Percentiles rank a stretch among this genome's conserved stretches.
Evolutionary conservation across 1,284 basidiomycete species (phyloP).

Genomic region (Termitomyces sp.): DNA sequence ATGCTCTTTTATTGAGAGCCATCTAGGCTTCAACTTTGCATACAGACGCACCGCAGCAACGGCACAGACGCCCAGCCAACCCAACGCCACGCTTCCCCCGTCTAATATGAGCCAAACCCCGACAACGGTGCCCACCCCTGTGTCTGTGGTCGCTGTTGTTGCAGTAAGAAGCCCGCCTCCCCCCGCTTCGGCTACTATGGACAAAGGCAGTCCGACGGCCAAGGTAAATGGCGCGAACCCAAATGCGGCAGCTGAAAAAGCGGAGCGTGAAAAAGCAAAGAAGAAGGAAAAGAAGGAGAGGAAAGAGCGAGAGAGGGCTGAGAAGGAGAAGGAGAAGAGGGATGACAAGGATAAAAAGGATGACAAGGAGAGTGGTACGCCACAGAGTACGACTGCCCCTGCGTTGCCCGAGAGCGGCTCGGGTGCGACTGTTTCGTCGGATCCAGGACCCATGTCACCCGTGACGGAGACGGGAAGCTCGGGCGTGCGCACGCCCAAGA

Average conservation of each 20-base stretch:
- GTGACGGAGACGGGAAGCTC: conserved; percentile 49
- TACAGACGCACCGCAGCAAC: conserved; percentile 70
- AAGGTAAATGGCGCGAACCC: conserved; percentile 37
- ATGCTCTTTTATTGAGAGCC: conserved; percentile 1
- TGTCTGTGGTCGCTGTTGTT: conserved; percentile 24
- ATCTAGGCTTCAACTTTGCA: conserved; percentile 89
- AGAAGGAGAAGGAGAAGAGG: conserved; percentile 26
- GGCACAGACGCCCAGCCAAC: conserved; percentile 28
- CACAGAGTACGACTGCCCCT: conserved; percentile 16
- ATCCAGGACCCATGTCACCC: conserved; percentile 36
- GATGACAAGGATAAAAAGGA: conserved; percentile 15
- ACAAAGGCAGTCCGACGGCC: conserved; percentile 23
- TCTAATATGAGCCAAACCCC: conserved; percentile 18
- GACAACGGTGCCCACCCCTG: conserved; percentile 34
- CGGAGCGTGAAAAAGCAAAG: conserved; percentile 49
- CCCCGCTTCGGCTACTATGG: conserved; percentile 8
- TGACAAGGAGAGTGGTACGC: conserved; percentile 17
- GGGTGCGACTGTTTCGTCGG: conserved; percentile 16
- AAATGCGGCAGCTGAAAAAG: conserved; percentile 27
- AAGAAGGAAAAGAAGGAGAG: conserved; percentile 56
- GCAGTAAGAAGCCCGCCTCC: conserved; percentile 18
- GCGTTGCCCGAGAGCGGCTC: conserved; percentile 15
- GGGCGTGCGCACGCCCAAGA: conserved; percentile 63
- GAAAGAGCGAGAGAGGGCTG: conserved; percentile 42
- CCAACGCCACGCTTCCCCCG: background rate